Percentiles rank a stretch among this genome's conserved stretches.
Conservation (phyloP, 306 rosid genomes). For the Crotalaria pallida region DNA sequence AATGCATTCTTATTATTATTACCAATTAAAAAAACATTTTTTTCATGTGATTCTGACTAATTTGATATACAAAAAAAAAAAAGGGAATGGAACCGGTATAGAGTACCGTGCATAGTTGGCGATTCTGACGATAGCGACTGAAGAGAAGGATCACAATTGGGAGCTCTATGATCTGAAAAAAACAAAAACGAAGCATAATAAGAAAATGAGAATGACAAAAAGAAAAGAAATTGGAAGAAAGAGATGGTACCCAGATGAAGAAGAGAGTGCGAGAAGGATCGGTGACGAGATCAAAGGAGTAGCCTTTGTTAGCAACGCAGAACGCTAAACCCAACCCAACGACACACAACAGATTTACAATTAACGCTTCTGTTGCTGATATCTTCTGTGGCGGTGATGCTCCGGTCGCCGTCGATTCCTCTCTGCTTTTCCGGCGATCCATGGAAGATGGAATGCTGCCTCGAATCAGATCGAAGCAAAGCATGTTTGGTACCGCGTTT, state of each 20-base stretch:
- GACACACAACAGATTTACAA: conserved; percentile 5
- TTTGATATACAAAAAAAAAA: no score
- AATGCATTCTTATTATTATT: background rate
- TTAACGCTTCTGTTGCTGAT: conserved; percentile 18
- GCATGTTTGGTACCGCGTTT: no score
- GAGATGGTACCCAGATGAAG: conserved; percentile 33
- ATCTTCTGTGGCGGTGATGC: background rate
- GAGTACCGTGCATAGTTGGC: conserved; percentile 26
- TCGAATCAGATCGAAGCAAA: background rate
- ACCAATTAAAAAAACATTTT: background rate
- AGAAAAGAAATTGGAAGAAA: background rate
- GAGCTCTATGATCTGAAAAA: conserved; percentile 29
- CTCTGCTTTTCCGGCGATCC: conserved; percentile 19
- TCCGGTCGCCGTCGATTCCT: conserved; percentile 1
- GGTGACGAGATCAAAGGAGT: conserved; percentile 24
- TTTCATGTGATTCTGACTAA: background rate
- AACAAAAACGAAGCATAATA: background rate
- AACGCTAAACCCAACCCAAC: conserved; percentile 21
- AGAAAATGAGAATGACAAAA: background rate
- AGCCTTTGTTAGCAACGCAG: conserved; percentile 7
- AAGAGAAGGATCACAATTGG: conserved; percentile 32
- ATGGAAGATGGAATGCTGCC: background rate
- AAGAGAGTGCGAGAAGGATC: conserved; percentile 38
- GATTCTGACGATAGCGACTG: conserved; percentile 32
- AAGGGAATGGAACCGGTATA: background rate